Evolutionary conservation across 1,284 basidiomycete species (phyloP).

Genomic region (Ustilago sp.): DNA sequence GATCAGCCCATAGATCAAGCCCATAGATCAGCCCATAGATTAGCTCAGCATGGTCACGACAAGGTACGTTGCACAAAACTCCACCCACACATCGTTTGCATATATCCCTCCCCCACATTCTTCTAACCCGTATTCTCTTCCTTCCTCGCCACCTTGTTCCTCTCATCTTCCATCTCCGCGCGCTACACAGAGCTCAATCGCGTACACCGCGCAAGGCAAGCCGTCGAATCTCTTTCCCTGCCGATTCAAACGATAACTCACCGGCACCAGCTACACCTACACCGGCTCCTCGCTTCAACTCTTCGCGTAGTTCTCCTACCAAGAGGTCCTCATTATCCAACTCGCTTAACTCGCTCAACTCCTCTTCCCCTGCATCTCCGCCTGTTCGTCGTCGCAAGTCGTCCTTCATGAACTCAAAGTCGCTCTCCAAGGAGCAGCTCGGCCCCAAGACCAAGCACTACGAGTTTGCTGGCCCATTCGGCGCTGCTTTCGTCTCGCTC

Average conservation of each 20-base stretch:
- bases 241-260: conserved; percentile 39
- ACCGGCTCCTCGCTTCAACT: conserved; percentile 31
- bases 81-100: background rate
- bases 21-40: background rate
- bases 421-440: conserved; percentile 63
- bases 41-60: conserved; percentile 38
- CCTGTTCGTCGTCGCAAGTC: conserved; percentile 36
- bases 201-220: conserved; percentile 37
- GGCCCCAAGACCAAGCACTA: conserved; percentile 74
- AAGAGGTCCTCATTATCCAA: conserved; percentile 22
- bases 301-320: conserved; percentile 27
- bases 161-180: background rate
- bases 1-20: background rate
- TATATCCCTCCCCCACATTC: background rate
- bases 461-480: conserved; percentile 88
- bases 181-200: conserved; percentile 35
- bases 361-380: conserved; percentile 24
- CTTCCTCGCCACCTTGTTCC: background rate
- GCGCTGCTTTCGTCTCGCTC: conserved; percentile 80
- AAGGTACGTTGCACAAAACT: conserved; percentile 25
- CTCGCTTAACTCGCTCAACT: conserved; percentile 1
- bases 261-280: conserved; percentile 43
- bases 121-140: background rate
- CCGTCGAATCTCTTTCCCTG: conserved; percentile 33
- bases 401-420: conserved; percentile 43